Evolutionary conservation across 2,329 filamentous ascomycete species (phyloP).

Genomic region (Chrysoporthe deuterocubensis): DNA sequence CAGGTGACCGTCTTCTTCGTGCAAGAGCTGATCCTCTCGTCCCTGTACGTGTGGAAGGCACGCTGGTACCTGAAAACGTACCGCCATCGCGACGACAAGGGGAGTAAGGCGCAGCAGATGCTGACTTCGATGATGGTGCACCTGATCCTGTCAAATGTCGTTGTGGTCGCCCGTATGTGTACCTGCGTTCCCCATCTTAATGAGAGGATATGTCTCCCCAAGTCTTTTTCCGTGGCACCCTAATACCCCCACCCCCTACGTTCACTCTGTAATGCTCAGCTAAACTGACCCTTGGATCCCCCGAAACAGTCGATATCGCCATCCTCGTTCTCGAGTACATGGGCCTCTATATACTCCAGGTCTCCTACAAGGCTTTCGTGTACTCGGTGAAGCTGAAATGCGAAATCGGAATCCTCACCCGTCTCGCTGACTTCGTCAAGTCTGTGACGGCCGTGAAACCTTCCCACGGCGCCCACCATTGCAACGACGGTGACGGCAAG

Average conservation of each 20-base stretch:
- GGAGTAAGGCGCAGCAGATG: conserved; percentile 33
- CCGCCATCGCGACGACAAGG: conserved; percentile 34
- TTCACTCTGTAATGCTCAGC: background rate
- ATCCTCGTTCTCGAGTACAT: conserved; percentile 40
- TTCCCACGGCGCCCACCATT: background rate
- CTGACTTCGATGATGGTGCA: conserved; percentile 51
- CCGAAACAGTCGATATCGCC: conserved; percentile 36
- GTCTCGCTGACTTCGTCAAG: conserved; percentile 38
- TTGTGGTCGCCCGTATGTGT: conserved; percentile 39
- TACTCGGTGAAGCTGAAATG: conserved; percentile 45
- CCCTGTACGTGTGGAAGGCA: conserved; percentile 58
- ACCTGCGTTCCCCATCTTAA: too few relatives aligned
- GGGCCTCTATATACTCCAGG: conserved; percentile 40
- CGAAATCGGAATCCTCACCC: conserved; percentile 42
- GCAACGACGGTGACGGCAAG: background rate
- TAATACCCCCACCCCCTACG: background rate
- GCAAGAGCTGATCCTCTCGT: conserved; percentile 58
- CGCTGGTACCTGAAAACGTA: conserved; percentile 52
- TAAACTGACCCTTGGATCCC: background rate
- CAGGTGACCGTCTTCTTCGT: conserved; percentile 61
- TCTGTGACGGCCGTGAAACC: conserved; percentile 1
- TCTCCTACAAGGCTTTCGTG: conserved; percentile 39
- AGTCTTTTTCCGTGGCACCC: background rate
- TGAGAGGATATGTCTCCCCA: background rate
- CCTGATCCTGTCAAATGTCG: conserved; percentile 50